Conservation (phyloP, 176 grass and related monocot species). For the bread wheat (Triticum aestivum) region DNA sequence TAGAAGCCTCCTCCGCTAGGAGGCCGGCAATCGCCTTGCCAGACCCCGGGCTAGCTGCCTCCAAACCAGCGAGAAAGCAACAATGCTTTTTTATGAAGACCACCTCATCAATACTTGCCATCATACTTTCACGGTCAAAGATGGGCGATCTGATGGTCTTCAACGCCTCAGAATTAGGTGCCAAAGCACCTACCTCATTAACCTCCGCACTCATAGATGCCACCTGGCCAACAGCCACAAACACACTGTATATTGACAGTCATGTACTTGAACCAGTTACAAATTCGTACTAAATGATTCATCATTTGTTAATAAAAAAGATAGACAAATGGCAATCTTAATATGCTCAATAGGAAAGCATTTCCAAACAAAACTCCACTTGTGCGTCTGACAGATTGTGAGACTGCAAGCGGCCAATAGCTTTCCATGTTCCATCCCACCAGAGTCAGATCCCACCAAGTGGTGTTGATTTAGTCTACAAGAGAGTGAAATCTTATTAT, state of each 20-base stretch:
- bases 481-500: background rate
- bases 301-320: conserved; percentile 50
- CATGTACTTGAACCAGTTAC: conserved; percentile 88
- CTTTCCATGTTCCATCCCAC: conserved; percentile 91
- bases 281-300: conserved; percentile 51
- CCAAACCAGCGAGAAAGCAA: no score
- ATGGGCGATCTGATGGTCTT: no score
- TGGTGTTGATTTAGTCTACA: conserved; percentile 64
- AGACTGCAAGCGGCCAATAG: conserved; percentile 61
- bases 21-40: no score
- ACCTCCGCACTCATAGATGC: no score
- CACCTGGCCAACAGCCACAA: background rate
- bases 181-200: no score
- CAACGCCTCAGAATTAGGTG: no score
- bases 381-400: conserved; percentile 80
- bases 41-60: no score
- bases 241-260: conserved; percentile 78
- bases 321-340: conserved; percentile 67
- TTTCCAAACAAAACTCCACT: conserved; percentile 78
- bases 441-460: conserved; percentile 81
- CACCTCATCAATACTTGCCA: no score
- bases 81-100: no score
- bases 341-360: conserved; percentile 70
- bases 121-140: no score
- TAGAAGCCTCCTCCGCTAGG: no score